Percentiles rank a stretch among this genome's conserved stretches.
Evolutionary conservation across 768 basidiomycete species (phyloP).

Genomic region (Termitomyces sp.): DNA sequence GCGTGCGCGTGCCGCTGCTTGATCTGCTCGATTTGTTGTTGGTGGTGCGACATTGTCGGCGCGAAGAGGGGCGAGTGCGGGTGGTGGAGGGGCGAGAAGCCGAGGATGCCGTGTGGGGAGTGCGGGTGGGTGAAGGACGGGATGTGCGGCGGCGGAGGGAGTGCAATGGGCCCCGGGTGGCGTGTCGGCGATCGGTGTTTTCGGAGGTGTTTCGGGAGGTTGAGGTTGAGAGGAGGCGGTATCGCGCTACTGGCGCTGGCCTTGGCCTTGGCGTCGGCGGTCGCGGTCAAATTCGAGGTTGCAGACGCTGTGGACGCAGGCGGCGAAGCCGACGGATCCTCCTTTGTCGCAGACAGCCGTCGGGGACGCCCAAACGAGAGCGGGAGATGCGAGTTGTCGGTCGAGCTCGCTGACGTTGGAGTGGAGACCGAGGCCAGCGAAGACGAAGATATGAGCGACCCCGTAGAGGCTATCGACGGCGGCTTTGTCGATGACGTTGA

Average conservation of each 20-base stretch:
- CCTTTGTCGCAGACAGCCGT: background rate
- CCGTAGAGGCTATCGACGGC: background rate
- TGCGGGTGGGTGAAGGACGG: conserved; percentile 28
- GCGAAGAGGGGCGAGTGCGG: conserved; percentile 32
- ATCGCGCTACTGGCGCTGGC: conserved; percentile 35
- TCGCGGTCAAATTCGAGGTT: background rate
- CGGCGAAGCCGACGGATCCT: background rate
- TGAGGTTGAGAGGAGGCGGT: conserved; percentile 22
- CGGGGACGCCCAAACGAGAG: background rate
- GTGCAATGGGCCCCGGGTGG: conserved; percentile 67
- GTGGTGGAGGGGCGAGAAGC: conserved; percentile 25
- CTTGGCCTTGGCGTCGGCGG: conserved; percentile 7
- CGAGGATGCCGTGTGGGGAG: conserved; percentile 20
- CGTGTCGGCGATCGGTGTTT: conserved; percentile 25
- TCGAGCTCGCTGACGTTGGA: conserved; percentile 3
- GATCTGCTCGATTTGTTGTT: conserved; percentile 23
- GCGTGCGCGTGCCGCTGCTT: background rate
- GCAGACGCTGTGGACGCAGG: background rate
- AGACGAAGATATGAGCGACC: conserved; percentile 1
- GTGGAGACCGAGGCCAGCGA: conserved; percentile 9
- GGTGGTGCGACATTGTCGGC: conserved; percentile 17
- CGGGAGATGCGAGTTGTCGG: no score
- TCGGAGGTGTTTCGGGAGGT: conserved; percentile 7
- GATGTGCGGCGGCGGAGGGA: conserved; percentile 53
- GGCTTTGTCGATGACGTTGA: conserved; percentile 13